Percentiles rank a stretch among this genome's conserved stretches.
These are phyloP conservation scores for Corchorus olitorius DNA, from an alignment of 345 rosid species.

Conservation along the genomic window DNA sequence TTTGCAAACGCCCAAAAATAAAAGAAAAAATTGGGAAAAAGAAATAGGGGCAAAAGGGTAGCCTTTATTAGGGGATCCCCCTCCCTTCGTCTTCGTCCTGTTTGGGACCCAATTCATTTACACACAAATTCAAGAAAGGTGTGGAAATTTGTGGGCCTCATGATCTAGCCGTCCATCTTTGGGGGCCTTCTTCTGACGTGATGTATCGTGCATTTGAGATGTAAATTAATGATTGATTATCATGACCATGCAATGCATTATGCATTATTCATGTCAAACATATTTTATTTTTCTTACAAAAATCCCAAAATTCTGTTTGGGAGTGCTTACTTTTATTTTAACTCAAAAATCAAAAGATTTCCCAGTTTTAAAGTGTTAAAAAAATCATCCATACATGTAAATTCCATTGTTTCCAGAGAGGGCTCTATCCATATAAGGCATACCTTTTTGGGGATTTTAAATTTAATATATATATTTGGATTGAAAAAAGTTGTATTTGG, in stretches of 20 bases:
- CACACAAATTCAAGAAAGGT: slow-evolving; percentile 36
- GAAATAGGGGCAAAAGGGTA: background rate
- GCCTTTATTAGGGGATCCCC: background rate
- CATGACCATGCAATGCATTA: slow-evolving; percentile 37
- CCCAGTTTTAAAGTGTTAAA: background rate
- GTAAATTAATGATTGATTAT: slow-evolving; percentile 27
- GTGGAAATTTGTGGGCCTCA: slow-evolving; percentile 30
- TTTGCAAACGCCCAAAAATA: no score
- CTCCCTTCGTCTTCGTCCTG: no score
- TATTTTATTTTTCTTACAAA: background rate
- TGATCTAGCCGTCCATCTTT: slow-evolving; percentile 27
- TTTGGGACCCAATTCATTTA: slow-evolving; percentile 30
- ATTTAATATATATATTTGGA: background rate
- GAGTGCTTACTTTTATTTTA: background rate
- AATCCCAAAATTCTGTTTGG: background rate
- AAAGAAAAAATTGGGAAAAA: no score
- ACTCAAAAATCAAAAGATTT: background rate
- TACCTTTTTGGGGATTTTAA: background rate
- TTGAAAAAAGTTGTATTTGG: background rate
- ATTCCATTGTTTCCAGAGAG: background rate
- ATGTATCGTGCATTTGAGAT: slow-evolving; percentile 17
- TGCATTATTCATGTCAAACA: background rate
- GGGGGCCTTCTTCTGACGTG: slow-evolving; percentile 27
- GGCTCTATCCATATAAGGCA: background rate
- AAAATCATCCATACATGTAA: background rate